A percentile compares a stretch with the other conserved stretches of the same genome.
Evolutionary conservation across 2,329 filamentous ascomycete genomes (phyloP).

Genomic region (Coniella lustricola): DNA sequence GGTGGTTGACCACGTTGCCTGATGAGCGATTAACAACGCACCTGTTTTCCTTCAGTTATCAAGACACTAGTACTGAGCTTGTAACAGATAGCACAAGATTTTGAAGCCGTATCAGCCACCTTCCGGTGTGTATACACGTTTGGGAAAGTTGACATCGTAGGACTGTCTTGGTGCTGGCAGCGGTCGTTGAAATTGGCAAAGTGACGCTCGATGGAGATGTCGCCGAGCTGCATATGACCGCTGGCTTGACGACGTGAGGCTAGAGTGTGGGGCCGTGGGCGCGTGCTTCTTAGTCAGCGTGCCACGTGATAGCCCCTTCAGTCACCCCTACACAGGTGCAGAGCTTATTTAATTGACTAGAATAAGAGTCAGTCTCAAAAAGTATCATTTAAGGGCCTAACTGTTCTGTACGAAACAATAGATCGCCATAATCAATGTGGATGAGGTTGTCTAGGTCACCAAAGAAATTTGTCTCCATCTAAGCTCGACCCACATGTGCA

Average conservation of each 20-base stretch:
- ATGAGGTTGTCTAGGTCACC: no score
- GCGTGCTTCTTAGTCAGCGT: constrained; percentile 2
- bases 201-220: constrained; percentile 1
- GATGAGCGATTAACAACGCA: constrained; percentile 29
- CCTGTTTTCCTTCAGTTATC: constrained; percentile 84
- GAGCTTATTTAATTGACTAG: no score
- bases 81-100: constrained; percentile 85
- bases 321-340: background rate
- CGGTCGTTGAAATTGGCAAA: background rate
- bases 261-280: background rate
- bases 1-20: background rate
- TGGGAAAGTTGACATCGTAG: constrained; percentile 46
- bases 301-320: constrained; percentile 3
- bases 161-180: background rate
- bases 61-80: constrained; percentile 82
- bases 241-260: background rate
- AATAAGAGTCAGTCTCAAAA: background rate
- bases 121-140: constrained; percentile 82
- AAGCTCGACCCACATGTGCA: no score
- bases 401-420: no score
- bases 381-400: background rate
- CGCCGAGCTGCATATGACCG: background rate
- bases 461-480: no score
- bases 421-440: no score
- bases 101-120: constrained; percentile 77